These are phyloP conservation scores for Cystobasidium ongulense DNA, from an alignment of 768 basidiomycete genomes.

Conservation along the genomic window DNA sequence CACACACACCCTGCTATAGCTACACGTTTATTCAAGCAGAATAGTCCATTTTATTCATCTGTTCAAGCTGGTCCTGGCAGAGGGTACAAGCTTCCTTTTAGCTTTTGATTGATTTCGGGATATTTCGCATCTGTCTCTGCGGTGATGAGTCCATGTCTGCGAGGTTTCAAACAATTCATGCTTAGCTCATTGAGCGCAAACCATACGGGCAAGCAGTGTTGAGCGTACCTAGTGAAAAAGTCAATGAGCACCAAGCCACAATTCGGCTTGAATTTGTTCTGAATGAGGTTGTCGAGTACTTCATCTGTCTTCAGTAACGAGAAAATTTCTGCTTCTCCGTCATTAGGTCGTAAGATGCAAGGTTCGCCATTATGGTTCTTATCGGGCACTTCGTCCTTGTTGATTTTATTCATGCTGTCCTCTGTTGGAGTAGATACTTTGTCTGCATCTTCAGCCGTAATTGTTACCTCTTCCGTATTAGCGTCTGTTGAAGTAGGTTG, in stretches of 20 bases:
- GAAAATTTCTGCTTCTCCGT: constrained; percentile 92
- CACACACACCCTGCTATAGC: not conserved
- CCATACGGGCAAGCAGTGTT: too few relatives aligned
- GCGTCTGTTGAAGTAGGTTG: too few relatives aligned
- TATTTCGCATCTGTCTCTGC: constrained; percentile 79
- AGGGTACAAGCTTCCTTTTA: constrained; percentile 49
- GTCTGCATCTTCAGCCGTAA: not conserved
- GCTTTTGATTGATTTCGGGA: constrained; percentile 62
- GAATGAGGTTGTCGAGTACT: constrained; percentile 58
- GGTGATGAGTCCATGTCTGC: constrained; percentile 63
- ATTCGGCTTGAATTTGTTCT: constrained; percentile 81
- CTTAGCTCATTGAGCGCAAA: too few relatives aligned
- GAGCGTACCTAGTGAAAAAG: constrained; percentile 60
- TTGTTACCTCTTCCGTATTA: not conserved
- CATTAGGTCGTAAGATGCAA: constrained; percentile 58
- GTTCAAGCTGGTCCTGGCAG: constrained; percentile 25
- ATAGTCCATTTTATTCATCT: not conserved
- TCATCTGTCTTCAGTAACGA: constrained; percentile 64
- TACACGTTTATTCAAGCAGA: not conserved
- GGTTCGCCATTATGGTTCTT: constrained; percentile 47
- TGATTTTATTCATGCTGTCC: not conserved
- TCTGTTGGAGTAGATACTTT: not conserved
- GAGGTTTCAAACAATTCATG: not conserved
- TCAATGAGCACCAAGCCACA: constrained; percentile 70
- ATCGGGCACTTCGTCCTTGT: not conserved